A percentile compares a stretch with the other conserved stretches of the same genome.
Evolutionary conservation across 2,329 filamentous ascomycete genomes (phyloP).

Genomic region (Sphaerulina musiva): DNA sequence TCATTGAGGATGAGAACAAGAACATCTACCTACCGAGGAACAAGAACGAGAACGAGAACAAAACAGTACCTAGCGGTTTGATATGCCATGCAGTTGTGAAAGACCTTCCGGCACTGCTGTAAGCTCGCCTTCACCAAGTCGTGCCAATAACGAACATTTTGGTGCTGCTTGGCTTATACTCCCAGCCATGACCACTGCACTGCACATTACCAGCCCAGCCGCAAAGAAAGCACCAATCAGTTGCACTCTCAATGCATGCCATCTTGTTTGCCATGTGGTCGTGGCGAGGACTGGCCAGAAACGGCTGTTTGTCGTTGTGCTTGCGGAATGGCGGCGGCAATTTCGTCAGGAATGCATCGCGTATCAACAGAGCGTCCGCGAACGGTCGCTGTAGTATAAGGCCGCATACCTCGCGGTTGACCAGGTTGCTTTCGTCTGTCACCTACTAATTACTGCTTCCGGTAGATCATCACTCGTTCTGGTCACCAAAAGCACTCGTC

Average conservation of each 20-base stretch:
- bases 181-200: background rate
- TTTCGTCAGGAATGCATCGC: constrained; percentile 16
- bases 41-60: too few species aligned
- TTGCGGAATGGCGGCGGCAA: constrained; percentile 15
- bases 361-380: constrained; percentile 17
- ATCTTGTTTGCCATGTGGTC: constrained; percentile 11
- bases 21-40: too few species aligned
- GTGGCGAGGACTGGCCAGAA: constrained; percentile 1
- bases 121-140: background rate
- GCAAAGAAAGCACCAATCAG: background rate
- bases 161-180: background rate
- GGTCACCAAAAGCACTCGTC: constrained; percentile 12
- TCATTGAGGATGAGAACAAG: too few species aligned
- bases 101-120: too few species aligned
- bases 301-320: constrained; percentile 11
- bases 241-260: background rate
- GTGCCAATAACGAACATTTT: background rate
- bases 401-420: constrained; percentile 15
- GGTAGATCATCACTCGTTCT: constrained; percentile 19
- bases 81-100: too few species aligned
- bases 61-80: too few species aligned
- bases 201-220: background rate
- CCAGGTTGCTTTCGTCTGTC: constrained; percentile 17
- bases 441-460: constrained; percentile 20
- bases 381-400: constrained; percentile 19